Percentiles rank a stretch among this genome's conserved stretches.
Conservation (phyloP, 345 rosid species). For the Pseudoturritis turrita region DNA sequence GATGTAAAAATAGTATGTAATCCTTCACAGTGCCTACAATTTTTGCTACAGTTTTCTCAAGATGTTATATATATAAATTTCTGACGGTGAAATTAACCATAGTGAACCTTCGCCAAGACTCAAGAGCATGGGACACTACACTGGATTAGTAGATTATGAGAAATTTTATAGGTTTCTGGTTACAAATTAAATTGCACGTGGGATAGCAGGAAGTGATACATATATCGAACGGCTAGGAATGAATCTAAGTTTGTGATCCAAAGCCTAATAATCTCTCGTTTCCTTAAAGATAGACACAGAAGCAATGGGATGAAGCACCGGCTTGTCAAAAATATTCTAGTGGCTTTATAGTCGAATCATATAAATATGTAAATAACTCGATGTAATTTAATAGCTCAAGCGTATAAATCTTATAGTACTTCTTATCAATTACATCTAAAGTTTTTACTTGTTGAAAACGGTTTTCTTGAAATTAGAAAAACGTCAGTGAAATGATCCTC, state of each 20-base stretch:
- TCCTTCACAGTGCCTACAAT: too few species aligned
- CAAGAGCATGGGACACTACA: neutral
- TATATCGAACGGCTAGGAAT: slow-evolving; percentile 1
- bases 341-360: too few species aligned
- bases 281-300: slow-evolving; percentile 23
- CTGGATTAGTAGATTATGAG: neutral
- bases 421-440: too few species aligned
- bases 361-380: too few species aligned
- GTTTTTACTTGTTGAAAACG: too few species aligned
- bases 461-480: too few species aligned
- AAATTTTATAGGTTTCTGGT: neutral
- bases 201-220: neutral
- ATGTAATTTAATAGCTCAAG: too few species aligned
- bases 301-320: slow-evolving; percentile 20
- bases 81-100: neutral
- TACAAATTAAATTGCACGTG: slow-evolving; percentile 6
- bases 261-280: slow-evolving; percentile 8
- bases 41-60: neutral
- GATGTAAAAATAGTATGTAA: too few species aligned
- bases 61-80: too few species aligned
- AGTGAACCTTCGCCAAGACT: neutral
- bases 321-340: neutral
- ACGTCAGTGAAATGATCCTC: too few species aligned
- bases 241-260: neutral
- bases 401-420: too few species aligned